Evolutionary conservation across 164 flowering plant species (phyloP), one percentile per base, ranked within the genome.

Genomic region (Liriodendron chinense): DNA sequence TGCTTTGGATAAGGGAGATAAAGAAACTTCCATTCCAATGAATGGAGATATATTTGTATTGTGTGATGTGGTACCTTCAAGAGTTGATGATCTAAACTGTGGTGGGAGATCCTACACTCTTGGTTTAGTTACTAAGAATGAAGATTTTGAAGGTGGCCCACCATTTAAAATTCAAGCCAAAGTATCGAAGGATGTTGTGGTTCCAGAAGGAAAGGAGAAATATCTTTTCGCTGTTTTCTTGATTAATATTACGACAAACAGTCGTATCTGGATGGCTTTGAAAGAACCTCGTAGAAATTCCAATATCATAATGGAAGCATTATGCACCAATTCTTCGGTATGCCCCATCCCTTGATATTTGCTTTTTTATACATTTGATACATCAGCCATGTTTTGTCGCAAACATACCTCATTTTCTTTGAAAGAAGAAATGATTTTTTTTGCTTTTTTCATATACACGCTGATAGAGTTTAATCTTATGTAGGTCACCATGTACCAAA

Each of bases 41-140:
- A 89, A 85, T 26, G 90, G 89, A 2, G 96, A 93, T 85, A 18
- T 93, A 18, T 75, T 89, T 13, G 63, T 87, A 65, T 16, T 94
- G 2, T 69, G 91, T 7, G 82, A 85, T 67, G 78, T 56, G 4
- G 85, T 78, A 69, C 97, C 92, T 13, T 87, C 82, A 83, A 72
- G 67, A 62, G 68, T 72, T 48, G 53, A 79, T 69, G 95, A 88
- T 78, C 69, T 91, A n/a, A 0, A 20, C 23, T n/a, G 23, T 6
- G 67, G n/a, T 9, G 23, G 23, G n/a, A 63, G 66, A 20, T 63
- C 66, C 22, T 63, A 63, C 23, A 12, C 9, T 6, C 23, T 63
- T 63, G 66, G 24, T 63, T 22, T 63, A 22, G 12, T 84, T 9
- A 28, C 48, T 7, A 12, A 66, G 34, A 28, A 28, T 20, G 79